Percentiles rank a stretch among this genome's conserved stretches.
These are phyloP conservation scores for Eimeria sp. DNA, from an alignment of 169 alveolate species.

Conservation along the genomic window DNA sequence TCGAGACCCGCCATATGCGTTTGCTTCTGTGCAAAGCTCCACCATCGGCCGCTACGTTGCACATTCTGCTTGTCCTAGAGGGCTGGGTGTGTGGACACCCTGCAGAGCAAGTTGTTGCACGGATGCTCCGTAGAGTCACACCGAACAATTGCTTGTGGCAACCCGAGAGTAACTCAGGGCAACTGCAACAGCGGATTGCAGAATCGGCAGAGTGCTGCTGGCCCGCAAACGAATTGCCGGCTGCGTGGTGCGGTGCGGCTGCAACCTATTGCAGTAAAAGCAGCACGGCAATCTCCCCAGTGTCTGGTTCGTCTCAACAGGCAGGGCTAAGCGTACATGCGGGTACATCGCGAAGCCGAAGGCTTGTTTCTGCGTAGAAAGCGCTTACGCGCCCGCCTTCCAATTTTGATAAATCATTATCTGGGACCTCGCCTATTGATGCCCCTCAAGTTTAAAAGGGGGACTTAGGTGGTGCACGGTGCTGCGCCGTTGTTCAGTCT, in stretches of 20 bases:
- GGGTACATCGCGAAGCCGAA: not conserved
- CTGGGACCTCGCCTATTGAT: not conserved
- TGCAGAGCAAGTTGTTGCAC: not conserved
- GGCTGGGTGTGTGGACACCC: not conserved
- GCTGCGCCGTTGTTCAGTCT: not conserved
- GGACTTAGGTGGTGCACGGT: not conserved
- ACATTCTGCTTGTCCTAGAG: not conserved
- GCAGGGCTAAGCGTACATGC: not conserved
- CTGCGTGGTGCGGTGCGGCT: not conserved
- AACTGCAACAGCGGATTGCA: not conserved
- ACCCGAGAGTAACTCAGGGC: not conserved
- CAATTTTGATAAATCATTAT: not conserved
- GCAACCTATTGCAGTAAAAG: not conserved
- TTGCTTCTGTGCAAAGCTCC: not conserved
- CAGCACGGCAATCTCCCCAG: not conserved
- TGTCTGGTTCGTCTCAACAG: not conserved
- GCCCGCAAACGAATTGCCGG: not conserved
- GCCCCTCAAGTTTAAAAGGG: not conserved
- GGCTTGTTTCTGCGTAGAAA: not conserved
- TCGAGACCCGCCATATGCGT: not conserved
- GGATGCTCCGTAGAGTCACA: not conserved
- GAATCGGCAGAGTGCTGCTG: conserved; percentile 17
- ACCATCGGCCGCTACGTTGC: not conserved
- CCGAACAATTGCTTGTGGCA: not conserved
- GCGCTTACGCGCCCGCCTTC: not conserved